Evolutionary conservation across 208 protist species (phyloP).

Genomic region (Wallacemonas collosoma): DNA sequence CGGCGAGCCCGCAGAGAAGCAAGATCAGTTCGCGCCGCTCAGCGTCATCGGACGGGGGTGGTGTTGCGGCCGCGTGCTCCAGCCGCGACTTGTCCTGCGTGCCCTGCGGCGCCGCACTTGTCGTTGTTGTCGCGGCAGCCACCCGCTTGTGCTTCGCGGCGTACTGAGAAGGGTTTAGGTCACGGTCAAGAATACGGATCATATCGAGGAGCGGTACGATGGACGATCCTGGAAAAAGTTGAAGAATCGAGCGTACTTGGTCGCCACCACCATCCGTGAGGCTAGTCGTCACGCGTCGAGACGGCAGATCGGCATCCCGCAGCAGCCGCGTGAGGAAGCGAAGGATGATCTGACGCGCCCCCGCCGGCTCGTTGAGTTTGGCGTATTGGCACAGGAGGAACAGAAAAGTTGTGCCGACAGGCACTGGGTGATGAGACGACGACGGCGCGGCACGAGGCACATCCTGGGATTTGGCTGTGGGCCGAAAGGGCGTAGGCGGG

Average conservation of each 20-base stretch:
- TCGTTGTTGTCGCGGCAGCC: not conserved
- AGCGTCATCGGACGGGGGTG: slow-evolving; percentile 16
- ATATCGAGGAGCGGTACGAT: slow-evolving; percentile 72
- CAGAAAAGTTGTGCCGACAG: slow-evolving; percentile 66
- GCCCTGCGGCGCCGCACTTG: slow-evolving; percentile 13
- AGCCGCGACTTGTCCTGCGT: too few species aligned
- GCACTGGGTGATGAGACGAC: slow-evolving; percentile 7
- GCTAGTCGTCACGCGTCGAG: slow-evolving; percentile 24
- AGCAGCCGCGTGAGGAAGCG: slow-evolving; percentile 56
- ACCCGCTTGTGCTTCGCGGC: slow-evolving; percentile 3
- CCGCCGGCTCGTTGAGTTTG: slow-evolving; percentile 68
- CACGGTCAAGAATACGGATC: slow-evolving; percentile 45
- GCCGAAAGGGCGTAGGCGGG: not conserved
- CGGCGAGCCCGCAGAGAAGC: slow-evolving; percentile 61
- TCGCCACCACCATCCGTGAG: slow-evolving; percentile 25
- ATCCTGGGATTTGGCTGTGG: not conserved
- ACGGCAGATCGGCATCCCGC: slow-evolving; percentile 54
- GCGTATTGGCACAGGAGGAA: slow-evolving; percentile 74
- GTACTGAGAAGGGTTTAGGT: slow-evolving; percentile 31
- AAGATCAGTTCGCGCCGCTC: slow-evolving; percentile 47
- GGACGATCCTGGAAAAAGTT: slow-evolving; percentile 46
- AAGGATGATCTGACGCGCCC: slow-evolving; percentile 54
- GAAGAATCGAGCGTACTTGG: slow-evolving; percentile 54
- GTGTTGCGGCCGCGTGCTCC: too few species aligned
- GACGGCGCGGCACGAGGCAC: not conserved